Evolutionary conservation across 176 grass and related monocot genomes (phyloP).

Genomic region (Urochloa ruziziensis): DNA sequence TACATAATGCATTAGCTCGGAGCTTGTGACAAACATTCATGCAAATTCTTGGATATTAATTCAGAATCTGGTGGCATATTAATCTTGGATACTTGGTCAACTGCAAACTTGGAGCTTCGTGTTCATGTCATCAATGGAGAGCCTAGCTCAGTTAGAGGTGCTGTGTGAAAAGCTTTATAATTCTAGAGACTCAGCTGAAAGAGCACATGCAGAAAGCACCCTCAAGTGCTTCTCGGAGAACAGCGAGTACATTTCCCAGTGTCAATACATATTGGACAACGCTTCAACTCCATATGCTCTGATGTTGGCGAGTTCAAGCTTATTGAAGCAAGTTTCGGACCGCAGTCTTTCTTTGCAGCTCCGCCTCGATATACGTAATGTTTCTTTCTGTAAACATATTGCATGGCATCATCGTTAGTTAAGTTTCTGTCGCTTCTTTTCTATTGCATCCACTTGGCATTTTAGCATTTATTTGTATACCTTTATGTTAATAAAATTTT

Average conservation of each 20-base stretch:
- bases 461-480: conserved; percentile 1
- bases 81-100: conserved; percentile 69
- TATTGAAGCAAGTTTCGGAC: conserved; percentile 97
- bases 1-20: conserved; percentile 45
- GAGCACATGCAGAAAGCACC: conserved; percentile 92
- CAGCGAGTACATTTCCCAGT: conserved; percentile 95
- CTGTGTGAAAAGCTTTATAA: conserved; percentile 99
- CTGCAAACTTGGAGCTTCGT: conserved; percentile 56
- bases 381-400: conserved; percentile 52
- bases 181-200: conserved; percentile 89
- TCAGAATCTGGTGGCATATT: conserved; percentile 64
- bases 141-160: conserved; percentile 95
- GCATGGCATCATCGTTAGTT: conserved; percentile 33
- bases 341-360: conserved; percentile 80
- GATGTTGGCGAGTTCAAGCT: conserved; percentile 98
- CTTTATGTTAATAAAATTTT: conserved; percentile 1
- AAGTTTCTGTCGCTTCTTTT: conserved; percentile 36
- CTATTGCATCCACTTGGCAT: conserved; percentile 23
- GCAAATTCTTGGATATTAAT: conserved; percentile 74
- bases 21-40: conserved; percentile 63
- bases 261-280: conserved; percentile 99
- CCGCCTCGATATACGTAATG: conserved; percentile 98
- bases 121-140: conserved; percentile 81
- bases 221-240: conserved; percentile 99
- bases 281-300: conserved; percentile 96